phyloP scores from a whole-genome alignment of 2,329 filamentous ascomycete genomes.

The Pseudogymnoascus sp. region DNA sequence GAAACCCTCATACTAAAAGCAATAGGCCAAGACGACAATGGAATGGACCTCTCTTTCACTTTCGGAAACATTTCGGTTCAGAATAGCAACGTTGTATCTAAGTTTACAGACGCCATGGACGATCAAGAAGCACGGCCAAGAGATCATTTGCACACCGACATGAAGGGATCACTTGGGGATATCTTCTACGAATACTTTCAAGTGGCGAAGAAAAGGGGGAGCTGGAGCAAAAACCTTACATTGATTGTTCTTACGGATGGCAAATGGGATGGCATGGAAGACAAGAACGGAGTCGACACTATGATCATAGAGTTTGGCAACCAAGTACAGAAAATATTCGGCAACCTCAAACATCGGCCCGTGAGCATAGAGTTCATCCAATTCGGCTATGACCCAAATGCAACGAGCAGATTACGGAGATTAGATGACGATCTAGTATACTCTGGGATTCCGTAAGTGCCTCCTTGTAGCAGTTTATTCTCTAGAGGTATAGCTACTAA shows the following conservation, averaged over 20 bases:
- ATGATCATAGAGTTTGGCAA: conserved; percentile 12
- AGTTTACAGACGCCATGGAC: conserved; percentile 12
- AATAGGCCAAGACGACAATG: conserved; percentile 25
- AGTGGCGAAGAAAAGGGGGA: not conserved
- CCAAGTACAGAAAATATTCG: not conserved
- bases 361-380: conserved; percentile 28
- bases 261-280: conserved; percentile 17
- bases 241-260: conserved; percentile 21
- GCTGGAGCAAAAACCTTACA: conserved; percentile 11
- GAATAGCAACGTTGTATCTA: not conserved
- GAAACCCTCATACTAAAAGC: conserved; percentile 23
- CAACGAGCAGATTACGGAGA: conserved; percentile 17
- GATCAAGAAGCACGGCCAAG: not conserved
- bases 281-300: conserved; percentile 10
- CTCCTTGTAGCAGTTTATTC: not conserved
- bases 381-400: conserved; percentile 24
- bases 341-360: conserved; percentile 16
- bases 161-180: conserved; percentile 13
- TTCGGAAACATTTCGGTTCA: not conserved
- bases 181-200: conserved; percentile 16
- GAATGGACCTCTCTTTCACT: conserved; percentile 25
- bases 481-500: not conserved
- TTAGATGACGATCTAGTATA: conserved; percentile 19
- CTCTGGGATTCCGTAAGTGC: conserved; percentile 16
- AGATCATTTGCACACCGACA: conserved; percentile 11